Evolutionary conservation across 2,329 filamentous ascomycete genomes (phyloP).

Genomic region (Aspergillus cejpii): DNA sequence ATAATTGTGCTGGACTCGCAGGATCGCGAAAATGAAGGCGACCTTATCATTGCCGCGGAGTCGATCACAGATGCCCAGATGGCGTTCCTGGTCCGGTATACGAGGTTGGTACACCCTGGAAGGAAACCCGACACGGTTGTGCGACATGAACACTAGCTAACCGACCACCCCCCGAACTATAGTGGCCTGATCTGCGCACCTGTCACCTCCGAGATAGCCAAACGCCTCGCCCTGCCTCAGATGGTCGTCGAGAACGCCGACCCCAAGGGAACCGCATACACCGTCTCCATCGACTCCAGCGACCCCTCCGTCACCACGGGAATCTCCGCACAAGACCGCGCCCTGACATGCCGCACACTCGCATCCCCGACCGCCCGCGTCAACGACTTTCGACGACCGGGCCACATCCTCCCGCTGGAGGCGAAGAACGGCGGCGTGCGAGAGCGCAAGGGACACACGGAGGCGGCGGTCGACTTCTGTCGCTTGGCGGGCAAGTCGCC

Average conservation of each 20-base stretch:
- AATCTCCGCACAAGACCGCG: slow-evolving; percentile 82
- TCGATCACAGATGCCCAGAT: slow-evolving; percentile 81
- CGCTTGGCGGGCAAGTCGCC: slow-evolving; percentile 67
- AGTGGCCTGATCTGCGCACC: slow-evolving; percentile 88
- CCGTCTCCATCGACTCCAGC: slow-evolving; percentile 75
- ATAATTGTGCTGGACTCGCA: slow-evolving; percentile 91
- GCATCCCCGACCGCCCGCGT: slow-evolving; percentile 57
- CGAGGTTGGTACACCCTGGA: slow-evolving; percentile 45
- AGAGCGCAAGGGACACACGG: slow-evolving; percentile 77
- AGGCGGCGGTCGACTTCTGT: slow-evolving; percentile 89
- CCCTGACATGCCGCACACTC: slow-evolving; percentile 70
- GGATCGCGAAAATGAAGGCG: slow-evolving; percentile 93
- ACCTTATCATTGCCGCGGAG: slow-evolving; percentile 89
- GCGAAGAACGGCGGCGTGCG: slow-evolving; percentile 74
- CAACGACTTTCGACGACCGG: slow-evolving; percentile 67
- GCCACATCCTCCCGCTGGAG: slow-evolving; percentile 81
- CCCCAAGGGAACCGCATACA: slow-evolving; percentile 87
- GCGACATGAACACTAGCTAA: not conserved
- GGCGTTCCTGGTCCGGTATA: slow-evolving; percentile 91
- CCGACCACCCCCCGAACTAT: not conserved
- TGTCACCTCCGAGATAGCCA: slow-evolving; percentile 62
- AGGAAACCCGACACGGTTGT: not conserved
- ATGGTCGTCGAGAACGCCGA: slow-evolving; percentile 81
- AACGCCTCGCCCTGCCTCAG: slow-evolving; percentile 69
- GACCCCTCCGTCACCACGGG: slow-evolving; percentile 72